Percentiles rank a stretch among this genome's conserved stretches.
Evolutionary conservation across 2,329 filamentous ascomycete genomes (phyloP).

Genomic region (Tolypocladium cylindrosporum): DNA sequence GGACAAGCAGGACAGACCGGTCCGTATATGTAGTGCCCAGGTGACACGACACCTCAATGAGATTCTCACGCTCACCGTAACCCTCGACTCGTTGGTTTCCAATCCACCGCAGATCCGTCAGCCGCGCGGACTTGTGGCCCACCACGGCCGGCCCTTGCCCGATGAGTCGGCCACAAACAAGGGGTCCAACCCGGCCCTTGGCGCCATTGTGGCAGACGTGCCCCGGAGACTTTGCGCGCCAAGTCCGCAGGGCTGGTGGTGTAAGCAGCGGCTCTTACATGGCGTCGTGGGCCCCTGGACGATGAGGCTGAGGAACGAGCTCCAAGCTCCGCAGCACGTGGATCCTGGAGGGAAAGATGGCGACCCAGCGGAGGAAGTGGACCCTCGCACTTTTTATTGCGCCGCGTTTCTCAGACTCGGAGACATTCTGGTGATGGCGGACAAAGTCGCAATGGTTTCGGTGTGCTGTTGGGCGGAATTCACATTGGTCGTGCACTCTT

Average conservation of each 20-base stretch:
- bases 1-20: background rate
- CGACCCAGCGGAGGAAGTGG: background rate
- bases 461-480: background rate
- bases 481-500: background rate
- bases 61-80: background rate
- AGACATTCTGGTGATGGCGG: background rate
- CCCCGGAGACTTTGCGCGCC: background rate
- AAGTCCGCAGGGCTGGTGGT: background rate
- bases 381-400: background rate
- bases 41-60: background rate
- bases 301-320: background rate
- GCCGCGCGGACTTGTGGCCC: background rate
- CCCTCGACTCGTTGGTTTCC: background rate
- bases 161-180: background rate
- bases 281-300: background rate
- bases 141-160: background rate
- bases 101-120: background rate
- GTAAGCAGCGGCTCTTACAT: background rate
- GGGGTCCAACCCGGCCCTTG: too few relatives aligned
- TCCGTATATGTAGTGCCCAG: background rate
- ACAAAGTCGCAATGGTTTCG: background rate
- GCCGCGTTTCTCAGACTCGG: background rate
- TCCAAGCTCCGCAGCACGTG: background rate
- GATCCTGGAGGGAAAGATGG: background rate
- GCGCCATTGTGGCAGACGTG: too few relatives aligned